Conservation (phyloP, 805 yeast genomes). For the Saccharomycopsis selenospora region DNA sequence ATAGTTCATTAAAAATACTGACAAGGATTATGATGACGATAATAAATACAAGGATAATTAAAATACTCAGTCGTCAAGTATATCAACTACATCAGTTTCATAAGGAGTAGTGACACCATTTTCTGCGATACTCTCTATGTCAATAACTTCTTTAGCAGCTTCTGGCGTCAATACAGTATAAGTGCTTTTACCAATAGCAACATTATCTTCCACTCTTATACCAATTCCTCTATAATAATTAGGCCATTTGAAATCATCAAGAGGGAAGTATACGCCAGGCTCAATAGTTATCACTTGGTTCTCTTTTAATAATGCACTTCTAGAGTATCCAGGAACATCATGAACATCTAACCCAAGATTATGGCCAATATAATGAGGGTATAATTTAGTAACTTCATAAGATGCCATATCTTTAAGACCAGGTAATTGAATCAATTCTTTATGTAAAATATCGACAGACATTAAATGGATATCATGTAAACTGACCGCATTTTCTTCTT, state of each 20-base stretch:
- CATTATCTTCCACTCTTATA: slow-evolving; percentile 89
- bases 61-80: slow-evolving; percentile 5
- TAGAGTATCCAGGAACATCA: slow-evolving; percentile 62
- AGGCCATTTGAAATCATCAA: slow-evolving; percentile 57
- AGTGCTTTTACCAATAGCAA: slow-evolving; percentile 62
- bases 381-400: slow-evolving; percentile 49
- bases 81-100: slow-evolving; percentile 36
- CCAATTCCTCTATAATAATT: slow-evolving; percentile 80
- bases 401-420: slow-evolving; percentile 54
- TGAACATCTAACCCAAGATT: slow-evolving; percentile 90
- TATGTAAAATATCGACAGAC: slow-evolving; percentile 51
- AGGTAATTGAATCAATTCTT: slow-evolving; percentile 55
- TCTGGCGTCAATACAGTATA: slow-evolving; percentile 65
- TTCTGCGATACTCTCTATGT: slow-evolving; percentile 63
- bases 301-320: slow-evolving; percentile 43
- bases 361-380: slow-evolving; percentile 96
- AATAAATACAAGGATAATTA: background rate
- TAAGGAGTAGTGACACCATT: slow-evolving; percentile 49
- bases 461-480: slow-evolving; percentile 69
- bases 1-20: too few species aligned
- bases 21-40: background rate
- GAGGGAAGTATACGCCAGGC: slow-evolving; percentile 90
- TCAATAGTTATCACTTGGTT: slow-evolving; percentile 92
- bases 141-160: slow-evolving; percentile 79
- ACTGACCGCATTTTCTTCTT: slow-evolving; percentile 43